A percentile compares a stretch with the other conserved stretches of the same genome.
Conservation (phyloP, 345 rosid species). For the Populus euphratica region DNA sequence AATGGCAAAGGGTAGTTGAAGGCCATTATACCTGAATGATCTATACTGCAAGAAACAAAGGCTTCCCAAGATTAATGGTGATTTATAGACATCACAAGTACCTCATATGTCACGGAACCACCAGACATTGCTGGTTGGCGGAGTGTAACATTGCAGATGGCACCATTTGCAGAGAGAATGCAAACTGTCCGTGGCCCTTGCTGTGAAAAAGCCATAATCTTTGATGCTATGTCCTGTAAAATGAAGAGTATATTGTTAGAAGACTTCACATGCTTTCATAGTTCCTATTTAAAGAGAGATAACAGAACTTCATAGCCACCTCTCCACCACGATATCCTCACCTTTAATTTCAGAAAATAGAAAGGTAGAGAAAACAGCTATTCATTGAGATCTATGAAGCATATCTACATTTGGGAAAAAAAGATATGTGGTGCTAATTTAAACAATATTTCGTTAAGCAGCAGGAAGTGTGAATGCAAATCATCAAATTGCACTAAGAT, state of each 20-base stretch:
- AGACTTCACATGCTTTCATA: neutral
- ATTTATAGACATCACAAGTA: slow-evolving; percentile 18
- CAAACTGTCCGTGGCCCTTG: slow-evolving; percentile 80
- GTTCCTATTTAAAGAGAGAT: neutral
- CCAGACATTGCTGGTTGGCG: slow-evolving; percentile 53
- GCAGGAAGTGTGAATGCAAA: neutral
- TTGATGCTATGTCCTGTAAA: slow-evolving; percentile 72
- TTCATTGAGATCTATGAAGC: neutral
- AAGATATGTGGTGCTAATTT: neutral
- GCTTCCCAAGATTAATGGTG: neutral
- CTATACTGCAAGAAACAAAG: neutral
- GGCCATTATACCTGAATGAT: neutral
- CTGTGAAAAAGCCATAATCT: slow-evolving; percentile 64
- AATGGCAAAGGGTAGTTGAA: neutral
- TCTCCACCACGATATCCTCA: neutral
- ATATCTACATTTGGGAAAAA: neutral
- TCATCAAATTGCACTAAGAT: neutral
- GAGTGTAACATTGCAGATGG: slow-evolving; percentile 64
- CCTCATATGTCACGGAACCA: slow-evolving; percentile 72
- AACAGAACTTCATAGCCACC: neutral
- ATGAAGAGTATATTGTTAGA: neutral
- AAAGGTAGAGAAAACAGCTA: neutral
- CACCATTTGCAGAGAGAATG: slow-evolving; percentile 89
- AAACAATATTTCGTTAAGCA: neutral
- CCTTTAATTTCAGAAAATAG: neutral